These are phyloP conservation scores for Leptoxyphium fumago DNA, from an alignment of 2,329 filamentous ascomycete species.

Conservation along the genomic window DNA sequence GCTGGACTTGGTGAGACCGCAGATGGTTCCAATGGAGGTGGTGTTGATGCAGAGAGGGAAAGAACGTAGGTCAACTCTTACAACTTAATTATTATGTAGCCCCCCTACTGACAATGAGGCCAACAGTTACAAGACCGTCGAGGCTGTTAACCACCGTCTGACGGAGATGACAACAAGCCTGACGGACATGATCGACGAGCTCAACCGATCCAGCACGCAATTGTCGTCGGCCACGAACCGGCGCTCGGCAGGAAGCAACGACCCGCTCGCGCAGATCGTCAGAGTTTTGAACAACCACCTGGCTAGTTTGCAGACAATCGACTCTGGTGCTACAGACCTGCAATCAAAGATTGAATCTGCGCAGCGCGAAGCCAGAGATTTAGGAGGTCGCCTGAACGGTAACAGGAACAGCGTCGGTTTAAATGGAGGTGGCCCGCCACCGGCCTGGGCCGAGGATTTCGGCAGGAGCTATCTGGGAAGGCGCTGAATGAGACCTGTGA, in stretches of 20 bases:
- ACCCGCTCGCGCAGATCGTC: constrained; percentile 82
- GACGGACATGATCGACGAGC: constrained; percentile 93
- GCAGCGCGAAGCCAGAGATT: constrained; percentile 57
- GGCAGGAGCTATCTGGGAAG: constrained; percentile 76
- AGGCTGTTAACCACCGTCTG: constrained; percentile 78
- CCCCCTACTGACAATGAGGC: constrained; percentile 11
- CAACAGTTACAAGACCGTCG: constrained; percentile 66
- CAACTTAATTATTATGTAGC: neutral
- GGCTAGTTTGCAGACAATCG: constrained; percentile 83
- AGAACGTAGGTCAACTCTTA: constrained; percentile 47
- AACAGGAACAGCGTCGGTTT: constrained; percentile 32
- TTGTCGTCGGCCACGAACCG: constrained; percentile 60
- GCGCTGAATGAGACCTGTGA: constrained; percentile 22
- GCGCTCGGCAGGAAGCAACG: constrained; percentile 32
- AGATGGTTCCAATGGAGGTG: constrained; percentile 60
- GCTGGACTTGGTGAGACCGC: constrained; percentile 36
- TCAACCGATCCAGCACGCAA: constrained; percentile 81
- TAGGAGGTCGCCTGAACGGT: constrained; percentile 31
- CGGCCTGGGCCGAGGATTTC: constrained; percentile 70
- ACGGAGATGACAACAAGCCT: constrained; percentile 91
- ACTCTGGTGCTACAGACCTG: constrained; percentile 65
- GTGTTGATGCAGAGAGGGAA: constrained; percentile 90
- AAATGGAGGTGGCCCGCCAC: neutral
- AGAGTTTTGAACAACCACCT: constrained; percentile 89
- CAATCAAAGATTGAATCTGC: constrained; percentile 70